Evolutionary conservation across 202 grass and related monocot species (phyloP), one percentile per base, ranked within the genome.

Genomic region (Elaeis oleifera): DNA sequence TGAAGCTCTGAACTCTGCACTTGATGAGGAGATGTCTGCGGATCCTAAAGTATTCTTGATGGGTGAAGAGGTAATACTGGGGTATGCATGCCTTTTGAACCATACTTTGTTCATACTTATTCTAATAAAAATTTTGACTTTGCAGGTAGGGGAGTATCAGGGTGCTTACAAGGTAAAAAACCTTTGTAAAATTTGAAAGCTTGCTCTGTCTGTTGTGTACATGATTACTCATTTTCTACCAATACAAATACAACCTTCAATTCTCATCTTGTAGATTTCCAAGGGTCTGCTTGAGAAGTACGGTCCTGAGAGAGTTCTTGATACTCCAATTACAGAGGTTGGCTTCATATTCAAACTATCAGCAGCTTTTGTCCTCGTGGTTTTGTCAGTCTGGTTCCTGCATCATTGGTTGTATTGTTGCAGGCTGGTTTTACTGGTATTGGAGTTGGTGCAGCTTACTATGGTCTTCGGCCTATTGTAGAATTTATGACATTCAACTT

Each of bases 401-500:
- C 31, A n/a, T 22, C 20, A 49, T 64, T 66, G 9, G 11, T 59
- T 74, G 58, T 74, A 16, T 49, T 48, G 69, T 68, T 70, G 58
- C 68, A 99, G 94, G 94, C 94, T 84, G 94, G 94, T 58, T 99
- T 97, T 80, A 63, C 94, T 39, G 94, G 94, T 54, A 97, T 97
- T 79, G 94, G 85, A 56, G 94, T 92, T 84, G 88, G 94, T 51
- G 88, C 94, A 16, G 94, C 94, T 21, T 99, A 89, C 68, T 80
- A 92, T 25, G 94, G 94, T 73, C 88, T 99, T 65, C 76, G 86
- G 4, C 94, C 94, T 14, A 36, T 94, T 18, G 59, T 99, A 22
- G 94, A 99, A 60, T 99, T 99, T 71, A 99, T 99, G 94, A 99
- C 94, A 18, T 99, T 99, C 79, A 99, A 99, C 70, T 99, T 99